Evolutionary conservation across 1,284 basidiomycete genomes (phyloP).

Genomic region (Pterulicium gracile): DNA sequence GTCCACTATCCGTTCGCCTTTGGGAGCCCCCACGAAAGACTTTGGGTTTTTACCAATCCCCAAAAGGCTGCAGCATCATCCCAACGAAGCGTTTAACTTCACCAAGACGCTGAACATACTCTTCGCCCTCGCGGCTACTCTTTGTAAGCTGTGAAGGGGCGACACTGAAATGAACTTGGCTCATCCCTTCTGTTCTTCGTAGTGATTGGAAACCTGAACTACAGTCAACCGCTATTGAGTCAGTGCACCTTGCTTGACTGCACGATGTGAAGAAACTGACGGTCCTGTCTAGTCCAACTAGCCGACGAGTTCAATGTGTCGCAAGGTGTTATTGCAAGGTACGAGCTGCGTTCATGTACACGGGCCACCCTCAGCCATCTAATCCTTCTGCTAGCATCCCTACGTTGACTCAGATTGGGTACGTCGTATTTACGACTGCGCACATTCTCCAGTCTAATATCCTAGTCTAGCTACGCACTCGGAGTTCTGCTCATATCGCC

Average conservation of each 20-base stretch:
- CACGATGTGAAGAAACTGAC: background rate
- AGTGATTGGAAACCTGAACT: slow-evolving; percentile 60
- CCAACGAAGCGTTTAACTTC: background rate
- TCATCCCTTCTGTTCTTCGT: background rate
- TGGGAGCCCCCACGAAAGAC: too few species aligned
- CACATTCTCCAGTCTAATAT: background rate
- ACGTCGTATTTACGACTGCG: slow-evolving; percentile 6
- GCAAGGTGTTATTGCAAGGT: slow-evolving; percentile 44
- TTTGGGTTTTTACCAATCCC: background rate
- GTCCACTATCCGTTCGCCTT: too few species aligned
- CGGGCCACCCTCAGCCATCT: background rate
- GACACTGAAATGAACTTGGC: too few species aligned
- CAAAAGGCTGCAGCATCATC: background rate
- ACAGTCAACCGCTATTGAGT: slow-evolving; percentile 65
- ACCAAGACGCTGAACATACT: background rate
- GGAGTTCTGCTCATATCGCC: slow-evolving; percentile 56
- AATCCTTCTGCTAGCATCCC: slow-evolving; percentile 25
- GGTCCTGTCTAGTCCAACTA: slow-evolving; percentile 33
- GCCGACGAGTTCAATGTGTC: slow-evolving; percentile 42
- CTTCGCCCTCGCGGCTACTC: background rate
- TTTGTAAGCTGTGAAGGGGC: background rate
- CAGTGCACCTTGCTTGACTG: slow-evolving; percentile 13
- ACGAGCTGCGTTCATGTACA: slow-evolving; percentile 18
- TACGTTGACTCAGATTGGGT: slow-evolving; percentile 40
- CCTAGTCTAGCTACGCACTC: slow-evolving; percentile 35